phyloP scores from a whole-genome alignment of 345 rosid species.

The Pugionium cornutum region DNA sequence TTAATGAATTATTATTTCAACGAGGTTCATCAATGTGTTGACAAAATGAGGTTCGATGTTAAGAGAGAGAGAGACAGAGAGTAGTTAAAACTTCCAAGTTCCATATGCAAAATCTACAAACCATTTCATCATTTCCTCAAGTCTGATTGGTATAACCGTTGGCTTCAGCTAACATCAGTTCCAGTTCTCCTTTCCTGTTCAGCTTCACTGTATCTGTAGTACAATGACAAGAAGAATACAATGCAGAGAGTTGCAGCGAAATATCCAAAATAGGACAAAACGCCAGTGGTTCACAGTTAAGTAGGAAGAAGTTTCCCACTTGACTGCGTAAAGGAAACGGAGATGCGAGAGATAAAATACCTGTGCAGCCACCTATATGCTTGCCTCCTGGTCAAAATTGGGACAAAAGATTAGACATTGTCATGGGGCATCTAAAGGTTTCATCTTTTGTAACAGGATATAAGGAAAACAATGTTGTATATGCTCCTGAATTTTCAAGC shows the following conservation, averaged over 20 bases:
- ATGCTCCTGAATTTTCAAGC: conserved; percentile 1
- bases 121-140: conserved; percentile 12
- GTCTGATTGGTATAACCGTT: conserved; percentile 38
- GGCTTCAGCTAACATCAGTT: conserved; percentile 63
- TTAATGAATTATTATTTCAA: background rate
- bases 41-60: conserved; percentile 7
- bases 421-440: conserved; percentile 4
- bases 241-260: background rate
- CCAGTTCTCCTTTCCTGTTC: conserved; percentile 69
- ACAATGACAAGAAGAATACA: conserved; percentile 25
- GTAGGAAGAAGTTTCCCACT: background rate
- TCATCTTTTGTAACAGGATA: background rate
- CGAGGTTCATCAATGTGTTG: too few relatives aligned
- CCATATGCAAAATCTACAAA: conserved; percentile 32
- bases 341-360: conserved; percentile 38
- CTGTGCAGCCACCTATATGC: conserved; percentile 96
- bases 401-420: conserved; percentile 12
- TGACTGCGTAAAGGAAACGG: background rate
- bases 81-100: conserved; percentile 1
- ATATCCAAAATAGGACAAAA: background rate
- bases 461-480: conserved; percentile 8
- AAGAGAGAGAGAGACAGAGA: conserved; percentile 1
- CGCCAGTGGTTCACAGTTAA: too few relatives aligned
- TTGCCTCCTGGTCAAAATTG: conserved; percentile 68
- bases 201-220: conserved; percentile 73